phyloP scores from a whole-genome alignment of 305 asterid genomes.

The Striga hermonthica region DNA sequence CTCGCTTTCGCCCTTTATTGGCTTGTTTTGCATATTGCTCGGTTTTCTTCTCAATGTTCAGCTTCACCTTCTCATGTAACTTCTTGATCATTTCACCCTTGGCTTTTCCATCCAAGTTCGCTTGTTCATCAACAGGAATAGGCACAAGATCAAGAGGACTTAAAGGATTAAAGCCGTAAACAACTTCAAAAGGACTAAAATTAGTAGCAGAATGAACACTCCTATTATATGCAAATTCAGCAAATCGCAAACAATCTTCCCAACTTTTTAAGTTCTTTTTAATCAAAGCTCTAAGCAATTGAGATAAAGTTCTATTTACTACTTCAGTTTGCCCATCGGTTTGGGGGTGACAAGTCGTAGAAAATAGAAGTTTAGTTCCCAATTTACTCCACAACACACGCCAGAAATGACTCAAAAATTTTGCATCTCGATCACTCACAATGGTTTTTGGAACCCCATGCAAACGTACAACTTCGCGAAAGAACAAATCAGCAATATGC shows the following conservation, averaged over 20 bases:
- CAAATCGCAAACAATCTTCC: neutral
- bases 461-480: neutral
- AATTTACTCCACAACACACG: conserved; percentile 1
- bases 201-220: neutral
- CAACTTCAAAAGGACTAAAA: neutral
- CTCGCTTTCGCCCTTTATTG: neutral
- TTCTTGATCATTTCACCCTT: neutral
- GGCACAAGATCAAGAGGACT: neutral
- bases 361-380: neutral
- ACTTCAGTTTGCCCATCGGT: neutral
- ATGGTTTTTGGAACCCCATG: neutral
- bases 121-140: neutral
- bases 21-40: neutral
- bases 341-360: neutral
- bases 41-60: neutral
- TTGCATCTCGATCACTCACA: neutral
- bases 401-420: neutral
- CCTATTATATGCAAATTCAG: neutral
- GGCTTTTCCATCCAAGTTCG: neutral
- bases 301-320: neutral
- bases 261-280: neutral
- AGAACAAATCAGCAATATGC: neutral
- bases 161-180: neutral
- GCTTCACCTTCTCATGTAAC: neutral
- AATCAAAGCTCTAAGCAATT: neutral